These are phyloP conservation scores for Hemileia vastatrix DNA, from an alignment of 1,284 basidiomycete species.

Conservation along the genomic window DNA sequence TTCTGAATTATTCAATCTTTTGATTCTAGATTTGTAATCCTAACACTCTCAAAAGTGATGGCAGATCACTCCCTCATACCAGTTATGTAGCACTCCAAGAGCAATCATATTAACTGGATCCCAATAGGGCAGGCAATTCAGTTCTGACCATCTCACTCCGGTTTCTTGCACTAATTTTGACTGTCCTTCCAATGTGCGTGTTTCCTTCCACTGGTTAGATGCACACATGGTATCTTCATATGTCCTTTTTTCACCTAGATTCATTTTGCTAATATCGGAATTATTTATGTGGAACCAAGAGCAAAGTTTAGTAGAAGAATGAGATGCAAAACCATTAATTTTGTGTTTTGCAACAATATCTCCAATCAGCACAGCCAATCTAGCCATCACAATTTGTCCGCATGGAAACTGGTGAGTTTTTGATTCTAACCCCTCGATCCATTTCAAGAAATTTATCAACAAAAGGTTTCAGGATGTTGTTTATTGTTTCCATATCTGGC, in stretches of 20 bases:
- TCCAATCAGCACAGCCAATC: no score
- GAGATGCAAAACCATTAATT: no score
- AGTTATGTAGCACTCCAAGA: conserved; percentile 10
- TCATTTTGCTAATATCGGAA: background rate
- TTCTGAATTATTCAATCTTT: background rate
- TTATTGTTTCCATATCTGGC: no score
- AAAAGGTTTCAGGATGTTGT: no score
- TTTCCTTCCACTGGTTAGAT: background rate
- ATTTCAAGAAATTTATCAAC: no score
- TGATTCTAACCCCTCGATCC: no score
- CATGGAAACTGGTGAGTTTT: no score
- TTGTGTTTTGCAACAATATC: no score
- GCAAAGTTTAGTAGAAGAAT: no score
- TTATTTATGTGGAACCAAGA: no score
- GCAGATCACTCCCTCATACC: conserved; percentile 10
- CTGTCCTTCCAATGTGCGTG: background rate
- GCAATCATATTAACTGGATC: conserved; percentile 9
- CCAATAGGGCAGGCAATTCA: conserved; percentile 13
- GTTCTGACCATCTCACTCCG: conserved; percentile 8
- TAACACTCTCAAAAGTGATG: conserved; percentile 6
- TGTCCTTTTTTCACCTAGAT: background rate
- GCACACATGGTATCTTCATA: background rate
- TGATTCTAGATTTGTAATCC: background rate
- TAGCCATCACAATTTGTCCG: no score
- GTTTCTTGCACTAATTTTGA: background rate